A percentile compares a stretch with the other conserved stretches of the same genome.
Evolutionary conservation across 108 stramenopile species (phyloP).

Genomic region (Mayamaea pseudoterrestris): DNA sequence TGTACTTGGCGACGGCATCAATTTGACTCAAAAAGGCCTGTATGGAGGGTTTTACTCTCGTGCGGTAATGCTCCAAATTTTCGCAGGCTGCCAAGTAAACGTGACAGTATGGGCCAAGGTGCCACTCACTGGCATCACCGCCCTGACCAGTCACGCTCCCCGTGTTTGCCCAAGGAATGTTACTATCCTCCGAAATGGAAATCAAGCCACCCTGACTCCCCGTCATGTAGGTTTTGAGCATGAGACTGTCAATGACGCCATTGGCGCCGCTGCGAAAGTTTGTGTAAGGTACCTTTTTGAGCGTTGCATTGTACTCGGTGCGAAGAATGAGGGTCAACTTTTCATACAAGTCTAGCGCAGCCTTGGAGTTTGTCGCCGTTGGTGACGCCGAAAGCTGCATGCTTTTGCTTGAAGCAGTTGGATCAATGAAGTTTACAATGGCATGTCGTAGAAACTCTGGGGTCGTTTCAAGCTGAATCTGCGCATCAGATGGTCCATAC

Average conservation of each 20-base stretch:
- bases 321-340: slow-evolving; percentile 30
- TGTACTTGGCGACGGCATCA: slow-evolving; percentile 29
- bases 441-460: no score
- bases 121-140: slow-evolving; percentile 53
- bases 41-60: slow-evolving; percentile 58
- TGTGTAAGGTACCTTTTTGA: slow-evolving; percentile 41
- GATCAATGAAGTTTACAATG: slow-evolving; percentile 70
- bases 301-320: slow-evolving; percentile 35
- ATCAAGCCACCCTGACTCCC: slow-evolving; percentile 13
- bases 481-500: no score
- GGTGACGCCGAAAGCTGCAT: slow-evolving; percentile 5
- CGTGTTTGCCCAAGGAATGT: slow-evolving; percentile 20
- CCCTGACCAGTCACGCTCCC: slow-evolving; percentile 16
- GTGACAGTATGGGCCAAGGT: slow-evolving; percentile 65
- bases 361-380: background rate
- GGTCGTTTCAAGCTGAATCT: no score
- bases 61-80: slow-evolving; percentile 54
- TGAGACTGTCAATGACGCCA: slow-evolving; percentile 27
- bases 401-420: slow-evolving; percentile 45
- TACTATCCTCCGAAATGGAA: slow-evolving; percentile 3
- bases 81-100: slow-evolving; percentile 64
- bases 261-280: slow-evolving; percentile 33
- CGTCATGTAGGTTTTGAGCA: slow-evolving; percentile 30
- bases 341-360: slow-evolving; percentile 18
- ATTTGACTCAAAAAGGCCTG: slow-evolving; percentile 72